Conservation (phyloP, 176 grass and related monocot genomes). For the Dendrocalamus sinicus region DNA sequence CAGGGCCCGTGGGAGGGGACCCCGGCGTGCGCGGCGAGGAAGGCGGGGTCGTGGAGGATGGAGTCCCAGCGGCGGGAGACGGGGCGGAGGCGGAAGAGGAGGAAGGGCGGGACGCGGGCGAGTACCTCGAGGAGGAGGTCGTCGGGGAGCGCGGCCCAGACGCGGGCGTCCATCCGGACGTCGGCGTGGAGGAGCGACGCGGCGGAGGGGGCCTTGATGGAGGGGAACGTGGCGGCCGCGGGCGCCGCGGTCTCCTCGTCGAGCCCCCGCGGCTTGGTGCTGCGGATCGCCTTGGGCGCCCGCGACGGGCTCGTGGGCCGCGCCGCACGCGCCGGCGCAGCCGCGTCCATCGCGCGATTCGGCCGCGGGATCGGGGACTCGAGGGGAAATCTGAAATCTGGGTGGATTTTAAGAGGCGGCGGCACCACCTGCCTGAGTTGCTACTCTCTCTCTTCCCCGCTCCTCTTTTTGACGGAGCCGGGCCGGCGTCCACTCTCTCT, state of each 20-base stretch:
- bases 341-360: slow-evolving; percentile 29
- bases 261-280: slow-evolving; percentile 80
- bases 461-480: slow-evolving; percentile 52
- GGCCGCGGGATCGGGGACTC: slow-evolving; percentile 32
- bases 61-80: slow-evolving; percentile 77
- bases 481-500: slow-evolving; percentile 36
- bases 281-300: slow-evolving; percentile 72
- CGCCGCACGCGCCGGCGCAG: slow-evolving; percentile 28
- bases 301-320: slow-evolving; percentile 71
- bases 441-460: not conserved
- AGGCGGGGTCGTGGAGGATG: slow-evolving; percentile 65
- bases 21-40: slow-evolving; percentile 71
- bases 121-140: slow-evolving; percentile 82
- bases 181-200: slow-evolving; percentile 50
- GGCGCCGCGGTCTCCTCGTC: slow-evolving; percentile 86
- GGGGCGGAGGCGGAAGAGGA: slow-evolving; percentile 71
- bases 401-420: slow-evolving; percentile 3
- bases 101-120: slow-evolving; percentile 91
- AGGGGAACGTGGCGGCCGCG: slow-evolving; percentile 42
- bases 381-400: slow-evolving; percentile 13
- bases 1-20: slow-evolving; percentile 84
- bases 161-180: slow-evolving; percentile 66
- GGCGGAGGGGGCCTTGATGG: slow-evolving; percentile 21
- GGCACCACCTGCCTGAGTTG: slow-evolving; percentile 29
- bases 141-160: slow-evolving; percentile 78